phyloP scores from a whole-genome alignment of 345 rosid species.

The Pseudoturritis turrita region DNA sequence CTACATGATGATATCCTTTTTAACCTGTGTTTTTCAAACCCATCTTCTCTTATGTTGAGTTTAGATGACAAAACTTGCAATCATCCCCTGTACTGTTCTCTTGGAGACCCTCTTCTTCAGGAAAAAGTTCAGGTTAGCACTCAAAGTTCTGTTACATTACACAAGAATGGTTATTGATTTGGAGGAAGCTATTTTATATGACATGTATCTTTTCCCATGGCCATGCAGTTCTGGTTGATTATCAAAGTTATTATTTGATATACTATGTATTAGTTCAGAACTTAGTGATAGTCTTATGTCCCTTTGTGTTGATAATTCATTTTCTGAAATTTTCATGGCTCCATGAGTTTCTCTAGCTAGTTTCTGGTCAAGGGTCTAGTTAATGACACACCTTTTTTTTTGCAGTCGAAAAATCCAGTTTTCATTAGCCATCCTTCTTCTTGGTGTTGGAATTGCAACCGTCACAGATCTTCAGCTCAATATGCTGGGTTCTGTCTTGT shows the following conservation, averaged over 20 bases:
- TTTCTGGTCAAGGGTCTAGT: conserved; percentile 5
- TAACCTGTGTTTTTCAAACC: not conserved
- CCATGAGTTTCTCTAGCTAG: not conserved
- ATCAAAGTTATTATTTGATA: not conserved
- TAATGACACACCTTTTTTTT: not conserved
- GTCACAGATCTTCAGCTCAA: conserved; percentile 99
- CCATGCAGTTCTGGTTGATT: not conserved
- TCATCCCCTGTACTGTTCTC: conserved; percentile 96
- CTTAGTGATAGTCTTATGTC: conserved; percentile 7
- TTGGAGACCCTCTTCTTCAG: conserved; percentile 98
- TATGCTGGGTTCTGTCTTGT: conserved; percentile 84
- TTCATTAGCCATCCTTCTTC: conserved; percentile 77
- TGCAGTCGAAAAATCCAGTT: conserved; percentile 89
- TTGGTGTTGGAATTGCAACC: conserved; percentile 99
- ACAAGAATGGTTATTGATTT: not conserved
- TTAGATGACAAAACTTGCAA: conserved; percentile 99
- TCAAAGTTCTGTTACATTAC: not conserved
- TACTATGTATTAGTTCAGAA: not conserved
- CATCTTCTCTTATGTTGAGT: conserved; percentile 17
- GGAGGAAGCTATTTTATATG: conserved; percentile 5
- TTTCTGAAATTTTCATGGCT: not conserved
- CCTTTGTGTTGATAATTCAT: not conserved
- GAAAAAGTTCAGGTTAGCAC: conserved; percentile 82
- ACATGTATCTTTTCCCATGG: not conserved
- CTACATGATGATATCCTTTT: not conserved